Evolutionary conservation across 345 rosid species (phyloP), one percentile per base, ranked within the genome.

Genomic region (Camelina sativa): DNA sequence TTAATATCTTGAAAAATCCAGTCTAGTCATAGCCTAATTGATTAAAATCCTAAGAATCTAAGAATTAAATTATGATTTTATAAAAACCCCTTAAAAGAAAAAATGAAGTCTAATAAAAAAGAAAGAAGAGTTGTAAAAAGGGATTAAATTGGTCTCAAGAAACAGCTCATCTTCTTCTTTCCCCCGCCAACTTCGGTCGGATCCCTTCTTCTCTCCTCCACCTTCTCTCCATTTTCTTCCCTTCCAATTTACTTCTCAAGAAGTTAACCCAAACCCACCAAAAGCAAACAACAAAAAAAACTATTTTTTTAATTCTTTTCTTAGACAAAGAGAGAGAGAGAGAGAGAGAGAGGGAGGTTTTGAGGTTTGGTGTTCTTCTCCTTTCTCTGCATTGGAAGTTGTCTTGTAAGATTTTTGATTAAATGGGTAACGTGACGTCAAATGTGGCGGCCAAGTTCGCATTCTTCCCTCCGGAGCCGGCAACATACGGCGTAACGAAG

Each of bases 401-500:
- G 0, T 62, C 8, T 66, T 67, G 43, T 74, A 4, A n/a, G 38
- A n/a, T 48, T 43, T 79, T 74, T 40, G 52, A 57, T 50, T 50
- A 69, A 56, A 95, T 95, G 99, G 99, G 99, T 60, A 95, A 90
- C 74, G 97, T 92, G 46, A 92, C 99, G 63, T 90, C 98, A 25
- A 87, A 68, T 64, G 97, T 95, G 81, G 99, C 99, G 17, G 92
- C 99, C 50, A 95, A 90, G 85, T 90, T 95, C 76, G 99, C 99
- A 8, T 95, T 95, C 62, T 95, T 94, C 64, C 98, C 98, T 25
- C 98, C 98, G 41, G 95, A 90, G 82, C 98, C 98, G 0, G 89
- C 96, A 28, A 90, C 99, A 34, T 95, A 95, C 71, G 88, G 87
- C 10, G 86, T 95, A 43, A 59, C 52, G 25, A 76, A 55, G 51